Conservation (phyloP, 805 yeast genomes). For the Saccharomycopsis lassenensis region DNA sequence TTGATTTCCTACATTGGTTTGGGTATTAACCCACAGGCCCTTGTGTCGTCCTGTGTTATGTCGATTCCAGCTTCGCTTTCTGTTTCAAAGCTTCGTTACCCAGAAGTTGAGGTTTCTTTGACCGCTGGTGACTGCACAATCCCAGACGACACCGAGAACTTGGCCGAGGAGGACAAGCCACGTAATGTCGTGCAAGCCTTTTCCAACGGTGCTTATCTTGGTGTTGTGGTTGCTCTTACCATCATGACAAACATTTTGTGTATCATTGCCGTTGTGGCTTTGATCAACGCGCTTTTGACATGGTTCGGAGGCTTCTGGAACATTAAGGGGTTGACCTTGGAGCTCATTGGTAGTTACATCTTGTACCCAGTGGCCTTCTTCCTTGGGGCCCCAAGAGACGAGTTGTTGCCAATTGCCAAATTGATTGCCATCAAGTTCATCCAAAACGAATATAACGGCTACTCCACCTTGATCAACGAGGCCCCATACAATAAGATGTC, state of each 20-base stretch:
- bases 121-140: slow-evolving; percentile 39
- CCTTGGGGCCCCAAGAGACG: slow-evolving; percentile 44
- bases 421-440: slow-evolving; percentile 47
- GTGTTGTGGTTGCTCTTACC: slow-evolving; percentile 44
- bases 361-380: slow-evolving; percentile 52
- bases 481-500: slow-evolving; percentile 38
- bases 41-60: slow-evolving; percentile 60
- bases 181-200: slow-evolving; percentile 47
- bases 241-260: slow-evolving; percentile 49
- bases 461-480: slow-evolving; percentile 28
- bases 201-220: slow-evolving; percentile 47
- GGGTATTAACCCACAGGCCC: slow-evolving; percentile 51
- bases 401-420: slow-evolving; percentile 38
- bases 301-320: slow-evolving; percentile 60
- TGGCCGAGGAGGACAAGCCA: slow-evolving; percentile 27
- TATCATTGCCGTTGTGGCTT: slow-evolving; percentile 48
- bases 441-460: slow-evolving; percentile 54
- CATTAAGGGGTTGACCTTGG: slow-evolving; percentile 39
- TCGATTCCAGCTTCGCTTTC: slow-evolving; percentile 57
- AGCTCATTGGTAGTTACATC: slow-evolving; percentile 45
- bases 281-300: slow-evolving; percentile 42
- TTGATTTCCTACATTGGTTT: slow-evolving; percentile 51
- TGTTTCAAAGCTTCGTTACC: slow-evolving; percentile 46
- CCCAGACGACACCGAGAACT: slow-evolving; percentile 31
- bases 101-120: slow-evolving; percentile 46